phyloP scores from a whole-genome alignment of 2,329 filamentous ascomycete genomes.

The Phialophora chinensis region DNA sequence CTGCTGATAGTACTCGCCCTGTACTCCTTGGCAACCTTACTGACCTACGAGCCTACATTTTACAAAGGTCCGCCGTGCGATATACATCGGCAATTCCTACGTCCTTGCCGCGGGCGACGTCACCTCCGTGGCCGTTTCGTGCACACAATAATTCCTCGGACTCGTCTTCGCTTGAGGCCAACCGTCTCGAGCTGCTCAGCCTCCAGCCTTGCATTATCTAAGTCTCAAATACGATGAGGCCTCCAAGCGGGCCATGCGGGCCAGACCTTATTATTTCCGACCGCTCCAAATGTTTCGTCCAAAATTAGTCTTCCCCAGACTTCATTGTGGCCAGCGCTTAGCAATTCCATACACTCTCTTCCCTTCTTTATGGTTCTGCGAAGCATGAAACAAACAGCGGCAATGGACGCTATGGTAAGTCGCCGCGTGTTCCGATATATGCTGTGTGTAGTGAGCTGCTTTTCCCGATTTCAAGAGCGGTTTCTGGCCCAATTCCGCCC shows the following conservation, averaged over 20 bases:
- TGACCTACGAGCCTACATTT: neutral
- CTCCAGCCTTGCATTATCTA: conserved; percentile 7
- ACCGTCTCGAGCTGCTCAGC: neutral
- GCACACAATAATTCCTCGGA: neutral
- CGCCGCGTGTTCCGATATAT: neutral
- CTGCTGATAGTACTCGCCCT: neutral
- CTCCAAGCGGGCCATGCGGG: conserved; percentile 4
- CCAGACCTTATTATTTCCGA: conserved; percentile 2
- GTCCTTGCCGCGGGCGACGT: neutral
- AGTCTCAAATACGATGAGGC: neutral
- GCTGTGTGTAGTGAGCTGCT: neutral
- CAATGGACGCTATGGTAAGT: neutral
- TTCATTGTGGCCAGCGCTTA: neutral
- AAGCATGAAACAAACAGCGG: conserved; percentile 5
- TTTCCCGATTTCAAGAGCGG: neutral
- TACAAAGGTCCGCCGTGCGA: neutral
- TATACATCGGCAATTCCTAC: neutral
- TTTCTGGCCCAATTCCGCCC: neutral
- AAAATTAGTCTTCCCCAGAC: conserved; percentile 8
- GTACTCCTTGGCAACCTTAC: neutral
- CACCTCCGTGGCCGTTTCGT: neutral
- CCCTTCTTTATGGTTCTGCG: neutral
- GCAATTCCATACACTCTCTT: neutral
- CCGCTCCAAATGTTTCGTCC: neutral
- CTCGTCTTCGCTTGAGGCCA: neutral